phyloP scores from a whole-genome alignment of 148 eudicot genomes.

The Fagopyrum tataricum region DNA sequence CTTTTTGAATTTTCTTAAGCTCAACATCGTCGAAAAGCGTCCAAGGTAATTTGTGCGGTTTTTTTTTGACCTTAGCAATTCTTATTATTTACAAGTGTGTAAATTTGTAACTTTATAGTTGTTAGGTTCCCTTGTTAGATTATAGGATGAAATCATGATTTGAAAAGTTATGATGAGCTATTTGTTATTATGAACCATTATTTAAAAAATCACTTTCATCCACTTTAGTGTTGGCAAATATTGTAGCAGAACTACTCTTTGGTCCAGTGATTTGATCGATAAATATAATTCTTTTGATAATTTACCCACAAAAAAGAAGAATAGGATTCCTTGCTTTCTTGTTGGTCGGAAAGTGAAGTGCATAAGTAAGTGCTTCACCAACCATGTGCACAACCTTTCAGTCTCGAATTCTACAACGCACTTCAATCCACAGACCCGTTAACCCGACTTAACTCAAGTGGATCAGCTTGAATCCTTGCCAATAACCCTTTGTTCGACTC shows the following conservation, averaged over 20 bases:
- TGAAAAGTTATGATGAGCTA: not conserved
- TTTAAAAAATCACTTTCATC: not conserved
- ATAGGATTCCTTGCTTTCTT: constrained; percentile 11
- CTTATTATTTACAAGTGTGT: not conserved
- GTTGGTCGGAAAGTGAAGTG: constrained; percentile 6
- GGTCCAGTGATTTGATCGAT: constrained; percentile 1
- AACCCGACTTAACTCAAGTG: no score
- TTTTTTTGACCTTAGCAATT: no score
- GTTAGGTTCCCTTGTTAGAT: not conserved
- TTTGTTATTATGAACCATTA: not conserved
- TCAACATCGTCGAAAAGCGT: no score
- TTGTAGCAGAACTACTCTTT: constrained; percentile 1
- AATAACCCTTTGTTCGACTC: no score
- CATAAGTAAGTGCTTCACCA: not conserved
- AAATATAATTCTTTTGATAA: constrained; percentile 1
- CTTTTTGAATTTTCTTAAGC: no score
- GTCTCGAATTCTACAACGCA: not conserved
- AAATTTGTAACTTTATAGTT: not conserved
- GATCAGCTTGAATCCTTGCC: no score
- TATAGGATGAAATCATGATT: not conserved
- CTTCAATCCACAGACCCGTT: no score
- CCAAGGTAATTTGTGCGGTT: not conserved
- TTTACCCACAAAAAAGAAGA: not conserved
- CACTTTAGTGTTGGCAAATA: not conserved
- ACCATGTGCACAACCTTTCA: constrained; percentile 15